Base-by-base conservation (phyloP, 2,329 filamentous ascomycete species). In the Thelonectria blattea region DNA sequence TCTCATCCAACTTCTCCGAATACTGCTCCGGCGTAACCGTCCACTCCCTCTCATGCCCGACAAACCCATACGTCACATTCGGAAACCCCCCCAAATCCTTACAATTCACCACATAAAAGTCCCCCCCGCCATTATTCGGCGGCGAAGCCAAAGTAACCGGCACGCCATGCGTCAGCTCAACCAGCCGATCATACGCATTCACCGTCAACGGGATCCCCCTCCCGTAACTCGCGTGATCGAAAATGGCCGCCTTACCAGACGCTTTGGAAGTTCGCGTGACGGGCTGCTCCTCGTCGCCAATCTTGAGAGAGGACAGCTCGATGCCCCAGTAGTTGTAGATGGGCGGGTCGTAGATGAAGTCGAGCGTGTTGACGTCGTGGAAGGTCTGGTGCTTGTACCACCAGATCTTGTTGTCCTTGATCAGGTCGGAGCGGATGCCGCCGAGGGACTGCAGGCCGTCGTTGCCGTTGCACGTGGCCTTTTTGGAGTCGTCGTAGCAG, bases 251-350 rank as follows among this genome's bases (percentile, higher is more conserved):
- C 57, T 59, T 59, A 37, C 57, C 57, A 4, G 57, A 59, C 37
- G 30, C 48, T 15, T 51, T 51, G 6, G 57, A 59, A 10, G 57
- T 59, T 17, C 43, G 57, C 39, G 50, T 39, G 2, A 55, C 39
- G 4, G 46, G n/a, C 17, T 59, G 51, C 9, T 32, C 14, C 47
- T 59, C 51, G 39, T 51, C 52, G 15, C 57, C 57, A 22, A 59
- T 51, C 46, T 46, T 46, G 2, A 59, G 24, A 20, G 39, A 42
- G 22, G 54, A 46, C 4, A 59, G 57, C 52, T 59, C 57, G 7
- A 59, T 54, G 27, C 51, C 51, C 57, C 57, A 55, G 41, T 59
- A 59, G 52, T 55, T 59, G 46, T 59, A 59, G n/a, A 59, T 54
- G 1, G 57, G 57, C 34, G 57, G 57, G n/a, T 59, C 41, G 39